Base-by-base conservation (phyloP, 2,329 filamentous ascomycete genomes). In the Botrytis aclada region DNA sequence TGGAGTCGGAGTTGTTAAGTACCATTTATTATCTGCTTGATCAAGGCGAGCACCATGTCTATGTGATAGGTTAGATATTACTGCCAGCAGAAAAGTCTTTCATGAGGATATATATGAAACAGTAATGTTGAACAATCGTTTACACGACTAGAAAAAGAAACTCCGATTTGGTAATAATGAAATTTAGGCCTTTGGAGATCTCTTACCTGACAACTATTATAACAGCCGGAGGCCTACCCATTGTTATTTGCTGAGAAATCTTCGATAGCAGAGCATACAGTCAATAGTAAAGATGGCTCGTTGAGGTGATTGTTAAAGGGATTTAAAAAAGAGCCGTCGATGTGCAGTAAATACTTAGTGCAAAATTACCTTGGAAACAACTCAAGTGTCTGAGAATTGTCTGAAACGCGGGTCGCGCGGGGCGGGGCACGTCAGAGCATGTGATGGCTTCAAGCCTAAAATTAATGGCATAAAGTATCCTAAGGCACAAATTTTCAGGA, bases 1-100 rank as follows among this genome's bases (percentile, higher is more conserved):
- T 2, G 96, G 96, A 9, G 94, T 95, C 1, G 95, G 93, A 9
- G 96, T 97, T 43, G 93, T 92, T 71, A 97, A 87, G 82, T 98
- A 94, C 96, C 96, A 99, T 82, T 93, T 90, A 81, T 95, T 94
- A 86, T 99, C 95, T 75, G 95, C 94, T 72, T 94, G 94, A 82
- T 99, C 96, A 73, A 99, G 91, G 77, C 96, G 92, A 78, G 95
- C 93, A 80, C 96, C 96, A 83, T 99, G 96, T 83, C 96, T 91
- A 74, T 58, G 65, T 22, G 39, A 25, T n/a, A 20, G 70, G 32
- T 77, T 62, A 77, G 74, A 67, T 71, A n/a, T 25, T 37, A 41
- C 25, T 47, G 58, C 54, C 41, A 45, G 65, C 25, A 58, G 41
- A 64, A 18, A 43, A 56, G 47, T 16, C 37, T 34, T n/a, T 56